A percentile compares a stretch with the other conserved stretches of the same genome.
phyloP scores from a whole-genome alignment of 2,329 filamentous ascomycete genomes.

The Aspergillus ibericus region DNA sequence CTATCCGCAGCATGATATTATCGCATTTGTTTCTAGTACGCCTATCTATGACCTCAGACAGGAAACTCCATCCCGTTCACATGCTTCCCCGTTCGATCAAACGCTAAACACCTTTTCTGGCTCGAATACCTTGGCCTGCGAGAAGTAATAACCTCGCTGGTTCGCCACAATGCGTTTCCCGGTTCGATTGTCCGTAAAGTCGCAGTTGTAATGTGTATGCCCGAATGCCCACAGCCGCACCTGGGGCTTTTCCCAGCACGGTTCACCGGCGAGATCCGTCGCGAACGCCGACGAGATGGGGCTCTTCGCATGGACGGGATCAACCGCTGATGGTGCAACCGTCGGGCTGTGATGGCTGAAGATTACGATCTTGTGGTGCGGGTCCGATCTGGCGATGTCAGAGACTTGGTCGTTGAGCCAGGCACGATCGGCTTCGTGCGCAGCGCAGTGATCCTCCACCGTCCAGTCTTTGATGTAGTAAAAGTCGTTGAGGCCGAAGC shows the following conservation, averaged over 20 bases:
- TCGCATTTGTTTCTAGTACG: neutral
- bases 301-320: conserved; percentile 36
- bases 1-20: neutral
- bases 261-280: conserved; percentile 42
- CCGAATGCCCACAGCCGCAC: conserved; percentile 52
- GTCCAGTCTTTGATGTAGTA: conserved; percentile 45
- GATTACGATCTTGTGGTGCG: conserved; percentile 37
- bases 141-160: conserved; percentile 45
- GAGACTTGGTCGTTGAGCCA: conserved; percentile 44
- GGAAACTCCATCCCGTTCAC: neutral
- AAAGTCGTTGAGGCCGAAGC: conserved; percentile 54
- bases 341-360: conserved; percentile 44
- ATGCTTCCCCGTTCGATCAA: conserved; percentile 3
- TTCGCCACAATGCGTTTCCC: conserved; percentile 42
- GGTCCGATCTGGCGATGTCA: conserved; percentile 29
- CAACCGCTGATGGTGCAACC: conserved; percentile 24
- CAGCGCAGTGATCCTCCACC: conserved; percentile 31
- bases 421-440: conserved; percentile 34
- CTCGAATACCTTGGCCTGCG: conserved; percentile 39
- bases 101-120: conserved; percentile 26
- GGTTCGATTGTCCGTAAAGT: conserved; percentile 33
- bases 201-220: conserved; percentile 51
- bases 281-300: conserved; percentile 41
- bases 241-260: conserved; percentile 39
- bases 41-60: neutral